Evolutionary conservation across 768 basidiomycete genomes (phyloP).

Genomic region (Hirschioporus abietinus): DNA sequence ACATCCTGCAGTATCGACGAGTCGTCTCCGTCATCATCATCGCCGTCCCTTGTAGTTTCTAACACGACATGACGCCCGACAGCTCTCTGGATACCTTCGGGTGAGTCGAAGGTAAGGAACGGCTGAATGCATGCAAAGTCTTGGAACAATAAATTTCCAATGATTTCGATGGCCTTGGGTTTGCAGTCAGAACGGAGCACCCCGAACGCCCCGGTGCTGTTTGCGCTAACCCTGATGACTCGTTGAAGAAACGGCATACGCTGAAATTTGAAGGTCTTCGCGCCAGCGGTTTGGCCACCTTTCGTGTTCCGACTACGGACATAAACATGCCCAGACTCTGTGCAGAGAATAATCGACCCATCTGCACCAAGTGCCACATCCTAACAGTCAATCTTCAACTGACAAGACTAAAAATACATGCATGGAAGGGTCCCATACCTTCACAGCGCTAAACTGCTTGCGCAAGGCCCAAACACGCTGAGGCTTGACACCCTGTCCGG

Average conservation of each 20-base stretch:
- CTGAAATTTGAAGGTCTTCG: conserved; percentile 69
- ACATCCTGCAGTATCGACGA: not conserved
- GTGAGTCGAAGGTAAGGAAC: conserved; percentile 31
- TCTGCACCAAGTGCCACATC: conserved; percentile 89
- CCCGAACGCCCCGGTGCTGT: conserved; percentile 83
- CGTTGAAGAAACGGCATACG: conserved; percentile 80
- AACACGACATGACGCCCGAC: not conserved
- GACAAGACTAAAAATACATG: not conserved
- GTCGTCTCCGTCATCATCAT: conserved; percentile 5
- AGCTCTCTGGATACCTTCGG: not conserved
- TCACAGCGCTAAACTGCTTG: conserved; percentile 81
- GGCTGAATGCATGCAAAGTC: conserved; percentile 68
- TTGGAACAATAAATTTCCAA: conserved; percentile 52
- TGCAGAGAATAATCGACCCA: conserved; percentile 87
- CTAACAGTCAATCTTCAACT: conserved; percentile 27
- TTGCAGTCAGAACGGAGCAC: conserved; percentile 73
- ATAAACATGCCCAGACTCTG: conserved; percentile 92
- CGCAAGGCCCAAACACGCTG: conserved; percentile 88
- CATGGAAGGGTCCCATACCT: conserved; percentile 32
- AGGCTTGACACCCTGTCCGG: conserved; percentile 53
- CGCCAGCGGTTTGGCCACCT: conserved; percentile 19
- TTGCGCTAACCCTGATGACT: conserved; percentile 78
- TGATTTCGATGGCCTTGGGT: conserved; percentile 47
- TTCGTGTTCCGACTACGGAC: conserved; percentile 57
- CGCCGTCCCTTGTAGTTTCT: not conserved